Percentiles rank a stretch among this genome's conserved stretches.
Conservation (phyloP, 208 protist genomes). For the Naegleria fowleri region DNA sequence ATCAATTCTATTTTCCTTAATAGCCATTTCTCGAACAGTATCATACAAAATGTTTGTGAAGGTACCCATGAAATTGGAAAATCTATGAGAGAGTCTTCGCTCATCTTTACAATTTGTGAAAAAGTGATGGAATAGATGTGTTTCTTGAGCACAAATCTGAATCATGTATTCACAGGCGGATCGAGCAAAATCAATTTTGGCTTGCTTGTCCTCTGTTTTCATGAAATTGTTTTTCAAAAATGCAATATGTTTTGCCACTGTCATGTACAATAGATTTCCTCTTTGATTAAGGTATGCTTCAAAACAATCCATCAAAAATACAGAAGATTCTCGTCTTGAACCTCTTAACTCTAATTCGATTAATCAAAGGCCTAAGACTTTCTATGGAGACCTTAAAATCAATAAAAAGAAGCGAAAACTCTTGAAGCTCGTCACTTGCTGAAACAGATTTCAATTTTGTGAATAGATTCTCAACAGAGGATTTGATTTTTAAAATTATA, state of each 20-base stretch:
- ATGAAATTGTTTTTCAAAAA: neutral
- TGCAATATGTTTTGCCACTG: neutral
- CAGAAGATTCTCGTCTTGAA: neutral
- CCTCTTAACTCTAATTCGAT: neutral
- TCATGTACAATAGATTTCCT: neutral
- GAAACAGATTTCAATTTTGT: neutral
- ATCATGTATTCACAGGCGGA: neutral
- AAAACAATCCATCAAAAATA: neutral
- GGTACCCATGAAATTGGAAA: neutral
- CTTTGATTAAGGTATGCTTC: neutral
- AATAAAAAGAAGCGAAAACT: neutral
- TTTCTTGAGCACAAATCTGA: neutral
- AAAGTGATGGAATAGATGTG: neutral
- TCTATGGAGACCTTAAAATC: neutral
- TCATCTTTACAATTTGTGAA: neutral
- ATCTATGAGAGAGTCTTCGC: neutral
- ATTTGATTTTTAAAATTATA: neutral
- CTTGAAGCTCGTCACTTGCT: neutral
- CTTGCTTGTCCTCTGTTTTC: neutral
- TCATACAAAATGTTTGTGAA: neutral
- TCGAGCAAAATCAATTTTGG: neutral
- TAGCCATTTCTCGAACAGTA: neutral
- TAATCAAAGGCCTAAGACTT: neutral
- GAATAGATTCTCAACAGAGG: too few species aligned
- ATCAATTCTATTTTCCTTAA: neutral